Conservation (phyloP, 192 early-diverging fungal species). For the Coemansia sp. region DNA sequence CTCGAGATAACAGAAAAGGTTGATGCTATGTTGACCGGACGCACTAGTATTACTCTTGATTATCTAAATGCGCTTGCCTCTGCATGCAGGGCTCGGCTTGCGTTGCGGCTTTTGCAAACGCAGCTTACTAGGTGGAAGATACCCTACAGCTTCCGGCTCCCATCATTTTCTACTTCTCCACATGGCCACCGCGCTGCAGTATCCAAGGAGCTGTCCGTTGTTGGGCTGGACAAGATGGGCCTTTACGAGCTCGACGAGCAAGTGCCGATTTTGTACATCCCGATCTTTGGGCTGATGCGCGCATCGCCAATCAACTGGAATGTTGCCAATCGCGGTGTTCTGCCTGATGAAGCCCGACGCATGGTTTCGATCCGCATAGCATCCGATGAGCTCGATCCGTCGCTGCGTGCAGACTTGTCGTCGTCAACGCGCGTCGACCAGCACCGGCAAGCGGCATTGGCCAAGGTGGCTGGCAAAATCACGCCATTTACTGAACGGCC, state of each 20-base stretch:
- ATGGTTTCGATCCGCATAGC: slow-evolving; percentile 56
- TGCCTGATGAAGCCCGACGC: slow-evolving; percentile 45
- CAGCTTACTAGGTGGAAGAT: slow-evolving; percentile 51
- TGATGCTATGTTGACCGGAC: slow-evolving; percentile 48
- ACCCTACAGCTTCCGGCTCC: slow-evolving; percentile 49
- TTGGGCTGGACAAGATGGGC: slow-evolving; percentile 47
- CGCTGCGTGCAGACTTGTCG: slow-evolving; percentile 44
- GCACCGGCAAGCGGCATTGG: slow-evolving; percentile 43
- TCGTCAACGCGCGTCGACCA: slow-evolving; percentile 42
- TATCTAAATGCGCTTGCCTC: slow-evolving; percentile 54
- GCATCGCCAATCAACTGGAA: slow-evolving; percentile 55
- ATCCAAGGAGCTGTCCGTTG: slow-evolving; percentile 54
- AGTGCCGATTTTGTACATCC: slow-evolving; percentile 49
- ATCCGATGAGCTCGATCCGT: slow-evolving; percentile 48
- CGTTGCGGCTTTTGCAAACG: slow-evolving; percentile 46
- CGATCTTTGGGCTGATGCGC: slow-evolving; percentile 47
- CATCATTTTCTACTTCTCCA: slow-evolving; percentile 55
- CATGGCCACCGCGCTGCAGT: slow-evolving; percentile 52
- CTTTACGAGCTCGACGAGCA: slow-evolving; percentile 57
- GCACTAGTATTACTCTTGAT: slow-evolving; percentile 50
- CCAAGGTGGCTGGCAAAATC: slow-evolving; percentile 23
- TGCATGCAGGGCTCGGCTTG: slow-evolving; percentile 45
- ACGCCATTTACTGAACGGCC: slow-evolving; percentile 10
- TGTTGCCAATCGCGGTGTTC: slow-evolving; percentile 42
- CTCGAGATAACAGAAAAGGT: slow-evolving; percentile 35